Base-by-base conservation (phyloP, 164 flowering plant species). In the Litsea cubeba region DNA sequence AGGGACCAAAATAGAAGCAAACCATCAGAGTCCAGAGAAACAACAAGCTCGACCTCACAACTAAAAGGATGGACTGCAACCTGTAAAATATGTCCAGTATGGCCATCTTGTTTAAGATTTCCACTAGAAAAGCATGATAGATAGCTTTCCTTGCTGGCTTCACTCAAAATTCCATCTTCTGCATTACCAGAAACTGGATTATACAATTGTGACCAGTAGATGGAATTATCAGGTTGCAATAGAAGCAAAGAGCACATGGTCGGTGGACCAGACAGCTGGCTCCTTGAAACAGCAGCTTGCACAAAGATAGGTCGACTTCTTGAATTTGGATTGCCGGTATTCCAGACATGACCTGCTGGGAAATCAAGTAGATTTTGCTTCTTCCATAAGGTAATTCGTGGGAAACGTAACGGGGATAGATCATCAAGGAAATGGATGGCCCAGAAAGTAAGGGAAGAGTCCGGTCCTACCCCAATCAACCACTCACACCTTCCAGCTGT, bases 401-500 rank as follows among this genome's bases (percentile, higher is more conserved):
- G 98, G 71, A 83, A 89, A 75, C 98, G 88, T 73, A 89, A 49
- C 40, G 99, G 98, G 54, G 90, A 82, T 72, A 83, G 70, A 74
- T 92, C 97, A 86, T 96, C 98, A 74, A 96, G 89, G 82, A 95
- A 96, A 75, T 92, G 97, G 76, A 94, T 70, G 40, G 97, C 93
- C 99, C 99, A 96, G 65, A 91, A 82, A 70, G 84, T 80, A 75
- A 88, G 81, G 26, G 76, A 71, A 22, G 6, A 62, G 46, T 87
- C 84, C 24, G 93, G 97, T 71, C 95, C 93, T 76, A 87, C 76
- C 49, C 88, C 97, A 81, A 94, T 65, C 65, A 96, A 72, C 99
- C 99, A 96, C 68, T 91, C 98, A 79, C 99, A 96, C 30, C 74
- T 80, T 58, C 91, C 88, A 75, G 79, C 82, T 22, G 69, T 68